phyloP scores from a whole-genome alignment of 140 eudicot genomes.

The Anethum foeniculum region DNA sequence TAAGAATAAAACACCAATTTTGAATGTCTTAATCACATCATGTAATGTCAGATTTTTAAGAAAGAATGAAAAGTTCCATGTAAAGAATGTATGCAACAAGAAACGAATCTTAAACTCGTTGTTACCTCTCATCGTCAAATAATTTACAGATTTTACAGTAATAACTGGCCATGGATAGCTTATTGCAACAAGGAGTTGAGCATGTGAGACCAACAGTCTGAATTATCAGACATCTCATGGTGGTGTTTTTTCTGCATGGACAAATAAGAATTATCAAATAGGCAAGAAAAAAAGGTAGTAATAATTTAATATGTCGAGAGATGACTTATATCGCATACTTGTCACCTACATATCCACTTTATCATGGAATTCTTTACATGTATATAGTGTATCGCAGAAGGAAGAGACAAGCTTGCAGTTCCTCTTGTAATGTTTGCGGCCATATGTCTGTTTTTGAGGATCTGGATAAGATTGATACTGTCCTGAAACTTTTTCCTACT shows the following conservation, averaged over 20 bases:
- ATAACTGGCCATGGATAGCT: constrained; percentile 78
- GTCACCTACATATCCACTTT: constrained; percentile 75
- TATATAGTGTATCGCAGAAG: constrained; percentile 68
- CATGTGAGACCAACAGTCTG: constrained; percentile 80
- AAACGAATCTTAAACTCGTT: too few relatives aligned
- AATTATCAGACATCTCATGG: constrained; percentile 39
- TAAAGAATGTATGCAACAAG: background rate
- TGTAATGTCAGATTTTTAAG: too few relatives aligned
- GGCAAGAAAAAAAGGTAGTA: background rate
- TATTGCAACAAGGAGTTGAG: constrained; percentile 74
- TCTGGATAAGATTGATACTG: constrained; percentile 77
- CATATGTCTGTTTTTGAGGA: constrained; percentile 56
- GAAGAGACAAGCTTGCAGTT: too few relatives aligned
- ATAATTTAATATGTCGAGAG: background rate
- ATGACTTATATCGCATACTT: constrained; percentile 8
- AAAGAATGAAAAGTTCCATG: too few relatives aligned
- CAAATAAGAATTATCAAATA: constrained; percentile 3
- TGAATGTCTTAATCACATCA: too few relatives aligned
- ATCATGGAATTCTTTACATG: constrained; percentile 92
- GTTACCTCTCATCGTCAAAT: constrained; percentile 86
- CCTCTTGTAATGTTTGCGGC: constrained; percentile 88
- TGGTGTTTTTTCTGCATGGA: constrained; percentile 67
- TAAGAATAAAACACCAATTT: background rate
- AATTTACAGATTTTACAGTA: constrained; percentile 80
- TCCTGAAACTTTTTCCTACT: constrained; percentile 44